phyloP scores from a whole-genome alignment of 2,329 filamentous ascomycete genomes.

The Arthroderma sp. region DNA sequence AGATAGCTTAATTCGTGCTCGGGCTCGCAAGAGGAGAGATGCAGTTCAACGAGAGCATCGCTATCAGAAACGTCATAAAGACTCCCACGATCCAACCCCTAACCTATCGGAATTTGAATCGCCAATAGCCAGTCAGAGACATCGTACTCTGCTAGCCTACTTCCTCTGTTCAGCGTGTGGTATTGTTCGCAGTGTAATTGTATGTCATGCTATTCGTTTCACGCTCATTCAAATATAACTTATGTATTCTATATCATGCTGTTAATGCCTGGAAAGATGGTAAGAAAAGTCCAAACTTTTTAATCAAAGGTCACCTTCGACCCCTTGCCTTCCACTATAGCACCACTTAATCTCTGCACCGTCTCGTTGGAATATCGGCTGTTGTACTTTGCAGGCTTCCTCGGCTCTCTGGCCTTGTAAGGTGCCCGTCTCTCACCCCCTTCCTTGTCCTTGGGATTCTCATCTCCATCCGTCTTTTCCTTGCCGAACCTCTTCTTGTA shows the following conservation, averaged over 20 bases:
- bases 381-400: slow-evolving; percentile 26
- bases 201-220: too few species aligned
- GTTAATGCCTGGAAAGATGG: not conserved
- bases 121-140: too few species aligned
- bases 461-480: slow-evolving; percentile 31
- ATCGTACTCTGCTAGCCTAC: too few species aligned
- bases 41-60: too few species aligned
- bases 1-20: too few species aligned
- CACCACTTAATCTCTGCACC: slow-evolving; percentile 57
- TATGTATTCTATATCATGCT: not conserved
- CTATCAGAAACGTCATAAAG: too few species aligned
- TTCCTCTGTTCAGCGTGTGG: too few species aligned
- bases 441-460: not conserved
- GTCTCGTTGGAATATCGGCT: slow-evolving; percentile 39
- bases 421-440: slow-evolving; percentile 15
- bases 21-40: too few species aligned
- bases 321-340: slow-evolving; percentile 64
- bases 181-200: too few species aligned
- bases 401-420: slow-evolving; percentile 31
- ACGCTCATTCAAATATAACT: too few species aligned
- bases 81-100: too few species aligned
- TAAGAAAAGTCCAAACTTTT: slow-evolving; percentile 9
- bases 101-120: too few species aligned
- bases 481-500: slow-evolving; percentile 94
- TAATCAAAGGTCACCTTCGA: slow-evolving; percentile 75